Evolutionary conservation across 164 flowering plant species (phyloP).

Genomic region (Sextonia rubra): DNA sequence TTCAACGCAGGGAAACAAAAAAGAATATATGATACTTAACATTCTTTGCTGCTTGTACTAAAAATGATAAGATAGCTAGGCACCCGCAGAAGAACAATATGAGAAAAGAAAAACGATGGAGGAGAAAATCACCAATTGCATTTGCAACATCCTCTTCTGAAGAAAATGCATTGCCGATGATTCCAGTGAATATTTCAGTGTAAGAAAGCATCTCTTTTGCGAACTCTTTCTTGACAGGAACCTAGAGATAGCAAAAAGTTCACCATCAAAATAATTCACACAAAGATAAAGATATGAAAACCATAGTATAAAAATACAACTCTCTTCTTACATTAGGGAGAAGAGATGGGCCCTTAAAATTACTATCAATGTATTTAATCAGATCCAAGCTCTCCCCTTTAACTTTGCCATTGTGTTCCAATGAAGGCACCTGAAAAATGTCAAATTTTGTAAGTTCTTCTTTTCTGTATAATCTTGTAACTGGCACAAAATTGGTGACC

Average conservation of each 20-base stretch:
- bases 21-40: too few species aligned
- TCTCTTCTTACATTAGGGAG: conserved; percentile 56
- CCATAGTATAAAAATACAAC: background rate
- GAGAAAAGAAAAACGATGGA: too few species aligned
- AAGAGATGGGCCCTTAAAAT: conserved; percentile 81
- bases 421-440: conserved; percentile 60
- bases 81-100: too few species aligned
- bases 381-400: conserved; percentile 83
- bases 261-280: background rate
- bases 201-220: conserved; percentile 69
- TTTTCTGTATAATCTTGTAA: too few species aligned
- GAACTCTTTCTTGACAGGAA: conserved; percentile 60
- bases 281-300: background rate
- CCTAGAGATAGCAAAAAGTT: conserved; percentile 30
- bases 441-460: background rate
- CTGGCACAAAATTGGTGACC: too few species aligned
- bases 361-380: conserved; percentile 61
- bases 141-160: conserved; percentile 35
- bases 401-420: conserved; percentile 78
- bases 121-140: conserved; percentile 52
- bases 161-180: conserved; percentile 29
- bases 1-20: too few species aligned
- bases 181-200: conserved; percentile 37
- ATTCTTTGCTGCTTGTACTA: too few species aligned
- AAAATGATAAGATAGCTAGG: too few species aligned